Base-by-base conservation (phyloP, 805 yeast genomes). In the Metschnikowia continentalis region DNA sequence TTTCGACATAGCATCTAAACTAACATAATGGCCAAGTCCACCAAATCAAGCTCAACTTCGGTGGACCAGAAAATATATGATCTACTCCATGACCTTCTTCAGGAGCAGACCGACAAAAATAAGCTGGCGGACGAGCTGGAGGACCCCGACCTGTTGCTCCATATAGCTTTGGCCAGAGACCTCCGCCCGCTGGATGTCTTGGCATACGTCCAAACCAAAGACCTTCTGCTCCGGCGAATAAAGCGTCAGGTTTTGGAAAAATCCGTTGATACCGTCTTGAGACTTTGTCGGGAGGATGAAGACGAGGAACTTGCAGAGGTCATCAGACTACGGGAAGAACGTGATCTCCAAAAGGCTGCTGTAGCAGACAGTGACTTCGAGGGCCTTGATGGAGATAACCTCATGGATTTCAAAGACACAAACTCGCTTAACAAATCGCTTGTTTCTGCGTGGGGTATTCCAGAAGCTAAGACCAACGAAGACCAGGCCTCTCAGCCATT, bases 351-450 rank as follows among this genome's bases (percentile, higher is more conserved):
- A 20, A 68, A 61, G 14, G 61, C 61, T 5, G 57, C 56, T 0
- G 65, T 59, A 11, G 64, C 62, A 5, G 75, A 68, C 32, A 68
- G 75, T 42, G 82, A 78, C 39, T 66, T 67, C 32, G 76, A 71
- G 23, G 73, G 66, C 7, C 72, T 73, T 17, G 69, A 69, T 33
- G 72, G 66, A 26, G 65, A 63, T 22, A 80, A 80, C 22, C 57
- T 89, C 65, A 53, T 53, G 88, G 81, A 79, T 3, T 89, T 79
- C 5, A 72, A 71, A 45, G 88, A 88, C 50, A 64, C 75, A 2
- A 91, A 91, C 59, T 71, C 78, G 3, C 77, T 90, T 70, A 92
- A 92, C 65, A 88, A 84, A 61, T 80, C 86, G 19, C 86, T 91
- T 2, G 87, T 87, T 0, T 76, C 81, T 17, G 65, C 82, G 44